These are phyloP conservation scores for Glaciozyma antarctica DNA, from an alignment of 768 basidiomycete species.

Conservation along the genomic window DNA sequence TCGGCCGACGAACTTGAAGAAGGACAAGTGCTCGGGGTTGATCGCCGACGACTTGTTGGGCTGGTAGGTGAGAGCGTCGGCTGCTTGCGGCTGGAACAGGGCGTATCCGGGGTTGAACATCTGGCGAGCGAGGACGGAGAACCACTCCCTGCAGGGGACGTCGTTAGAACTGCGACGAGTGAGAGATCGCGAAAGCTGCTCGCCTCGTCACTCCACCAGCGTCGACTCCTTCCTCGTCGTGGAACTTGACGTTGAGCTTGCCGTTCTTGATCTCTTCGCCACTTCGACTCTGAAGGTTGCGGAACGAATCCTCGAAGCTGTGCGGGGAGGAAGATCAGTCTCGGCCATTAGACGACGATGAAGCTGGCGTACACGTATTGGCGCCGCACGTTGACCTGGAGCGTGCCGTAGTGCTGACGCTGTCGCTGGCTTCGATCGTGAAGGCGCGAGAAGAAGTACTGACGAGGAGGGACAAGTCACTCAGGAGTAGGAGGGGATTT, in stretches of 20 bases:
- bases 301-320: conserved; percentile 97
- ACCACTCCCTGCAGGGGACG: conserved; percentile 59
- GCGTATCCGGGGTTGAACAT: conserved; percentile 99
- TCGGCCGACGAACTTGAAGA: conserved; percentile 98
- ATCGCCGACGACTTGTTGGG: conserved; percentile 72
- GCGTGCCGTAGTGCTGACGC: conserved; percentile 62
- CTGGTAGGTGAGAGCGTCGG: conserved; percentile 89
- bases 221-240: conserved; percentile 95
- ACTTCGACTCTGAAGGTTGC: conserved; percentile 72
- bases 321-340: conserved; percentile 42
- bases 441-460: conserved; percentile 46
- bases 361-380: conserved; percentile 32
- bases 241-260: conserved; percentile 86
- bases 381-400: conserved; percentile 81
- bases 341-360: neutral
- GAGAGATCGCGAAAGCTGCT: conserved; percentile 10
- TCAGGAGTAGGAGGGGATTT: neutral
- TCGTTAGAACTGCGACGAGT: neutral
- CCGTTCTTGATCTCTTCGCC: conserved; percentile 97
- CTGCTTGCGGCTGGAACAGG: conserved; percentile 94
- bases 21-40: conserved; percentile 88
- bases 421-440: conserved; percentile 63
- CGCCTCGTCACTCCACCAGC: conserved; percentile 87
- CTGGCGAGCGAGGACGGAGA: conserved; percentile 91
- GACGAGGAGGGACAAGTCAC: neutral